Evolutionary conservation across 2,329 filamentous ascomycete species (phyloP), one percentile per base, ranked within the genome.

Genomic region (Aspergillus pseudonomiae): DNA sequence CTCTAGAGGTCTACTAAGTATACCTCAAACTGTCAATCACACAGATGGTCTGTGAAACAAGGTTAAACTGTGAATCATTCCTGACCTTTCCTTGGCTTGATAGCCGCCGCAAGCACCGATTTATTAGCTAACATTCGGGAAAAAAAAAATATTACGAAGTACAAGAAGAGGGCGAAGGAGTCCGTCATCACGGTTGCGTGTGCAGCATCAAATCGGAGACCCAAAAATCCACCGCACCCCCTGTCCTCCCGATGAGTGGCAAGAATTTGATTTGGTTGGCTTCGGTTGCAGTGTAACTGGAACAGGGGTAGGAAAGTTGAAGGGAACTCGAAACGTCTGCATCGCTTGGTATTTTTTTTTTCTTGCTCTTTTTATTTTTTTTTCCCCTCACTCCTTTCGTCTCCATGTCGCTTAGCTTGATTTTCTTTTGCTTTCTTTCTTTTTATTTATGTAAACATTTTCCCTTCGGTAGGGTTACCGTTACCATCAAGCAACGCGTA

Each of bases 261-360:
- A 57, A 62, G 32, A 45, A 36, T 36, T 43, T 30, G 32, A 32
- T 28, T 60, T 24, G 24, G 56, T 34, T 41, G 62, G 55, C 16
- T 41, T 41, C 16, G 39, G 39, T 41, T 41, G 39, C 39, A 41
- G 39, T n/a, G 39, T 41, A 41, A 64, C 54, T 62, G 62, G 62
- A 46, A 55, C 62, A 64, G 62, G 62, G 62, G 62, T 55, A 64
- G 59, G n/a, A 56, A 32, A 54, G 36, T 19, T n/a, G 36, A 43
- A 58, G 14, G 34, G 54, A 21, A 24, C 59, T 56, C 58, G 60
- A 54, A 61, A 59, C 32, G 45, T 21, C 57, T 46, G 24, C 54
- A 43, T 45, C 19, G 6, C 19, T 57, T 21, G 2, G 28, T 24
- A 45, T 19, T 16, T 4, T 16, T 4, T 16, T 46, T 34, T 34